Base-by-base conservation (phyloP, 2,329 filamentous ascomycete species). In the Macroventuria anomochaeta region DNA sequence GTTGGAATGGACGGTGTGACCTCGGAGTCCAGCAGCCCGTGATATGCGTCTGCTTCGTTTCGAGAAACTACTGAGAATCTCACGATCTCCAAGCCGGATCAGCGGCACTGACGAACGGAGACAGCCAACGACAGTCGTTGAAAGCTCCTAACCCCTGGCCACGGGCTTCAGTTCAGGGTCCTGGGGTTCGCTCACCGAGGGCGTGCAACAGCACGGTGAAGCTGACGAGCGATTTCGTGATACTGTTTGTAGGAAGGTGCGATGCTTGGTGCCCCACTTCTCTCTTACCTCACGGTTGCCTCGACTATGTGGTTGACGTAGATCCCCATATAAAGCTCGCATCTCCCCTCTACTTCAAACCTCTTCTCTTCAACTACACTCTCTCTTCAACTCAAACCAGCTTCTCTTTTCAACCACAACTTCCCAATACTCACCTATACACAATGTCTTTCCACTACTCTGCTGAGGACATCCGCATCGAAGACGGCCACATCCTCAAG, bases 401-500 rank as follows among this genome's bases (percentile, higher is more conserved):
- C 39, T 36, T 34, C 20, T 31, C 15, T 11, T 36, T 34, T 28
- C 12, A 37, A 11, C 33, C 32, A 42, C 23, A 33, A 7, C 42
- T 32, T 32, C 12, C 29, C 34, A 28, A 3, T n/a, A 29, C 7
- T 10, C 13, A 32, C 32, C 11, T 21, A 43, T 12, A 34, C 59
- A 67, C 25, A 34, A 69, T 69, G 67, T 53, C 58, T 46, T 86
- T 86, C 77, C 80, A 84, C 72, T 54, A 65, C 47, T 76, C 77
- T 44, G 77, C 80, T 39, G 52, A 76, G 38, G 58, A 80, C 57
- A 78, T 83, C 65, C 73, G 73, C 62, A 67, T 85, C 59, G 80
- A 82, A 40, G 77, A 83, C 60, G 76, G 75, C 59, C 76, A 80
- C 69, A 78, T 81, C 62, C 81, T 85, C 53, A 70, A 60, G 21